Conservation (phyloP, 83 land plant species). For the Picea abies region DNA sequence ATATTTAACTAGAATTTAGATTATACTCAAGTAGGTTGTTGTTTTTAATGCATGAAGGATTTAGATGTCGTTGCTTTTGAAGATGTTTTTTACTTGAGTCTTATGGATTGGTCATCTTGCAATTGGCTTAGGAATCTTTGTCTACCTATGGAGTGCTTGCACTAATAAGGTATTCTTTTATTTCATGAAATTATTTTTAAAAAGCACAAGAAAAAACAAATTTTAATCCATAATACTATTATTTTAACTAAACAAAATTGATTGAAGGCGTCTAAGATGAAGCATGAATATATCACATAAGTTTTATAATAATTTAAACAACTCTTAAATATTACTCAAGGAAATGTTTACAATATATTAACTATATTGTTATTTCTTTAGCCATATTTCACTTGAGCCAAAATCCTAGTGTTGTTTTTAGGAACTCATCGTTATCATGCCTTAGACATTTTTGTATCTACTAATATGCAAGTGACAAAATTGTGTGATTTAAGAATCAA, state of each 20-base stretch:
- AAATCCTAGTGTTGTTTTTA: not conserved
- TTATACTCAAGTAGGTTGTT: conserved; percentile 11
- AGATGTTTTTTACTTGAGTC: conserved; percentile 97
- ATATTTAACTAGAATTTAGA: not conserved
- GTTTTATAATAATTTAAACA: too few species aligned
- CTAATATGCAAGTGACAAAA: conserved; percentile 74
- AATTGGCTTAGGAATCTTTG: conserved; percentile 97
- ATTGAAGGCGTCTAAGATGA: not conserved
- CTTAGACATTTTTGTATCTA: not conserved
- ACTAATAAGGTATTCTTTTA: conserved; percentile 76
- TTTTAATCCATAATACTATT: too few species aligned
- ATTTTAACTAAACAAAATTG: not conserved
- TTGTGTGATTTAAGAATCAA: conserved; percentile 89
- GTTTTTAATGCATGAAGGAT: conserved; percentile 58
- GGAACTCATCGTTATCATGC: not conserved
- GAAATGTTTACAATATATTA: not conserved
- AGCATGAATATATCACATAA: not conserved
- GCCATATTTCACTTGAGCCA: not conserved
- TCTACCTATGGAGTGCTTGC: conserved; percentile 97
- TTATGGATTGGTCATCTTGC: conserved; percentile 99
- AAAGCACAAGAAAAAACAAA: not conserved
- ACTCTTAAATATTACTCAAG: not conserved
- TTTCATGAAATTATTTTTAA: not conserved
- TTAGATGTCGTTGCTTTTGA: conserved; percentile 98
- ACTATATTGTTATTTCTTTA: not conserved